Conservation (phyloP, 768 basidiomycete species). For the Boletus rufocinnamomeus region DNA sequence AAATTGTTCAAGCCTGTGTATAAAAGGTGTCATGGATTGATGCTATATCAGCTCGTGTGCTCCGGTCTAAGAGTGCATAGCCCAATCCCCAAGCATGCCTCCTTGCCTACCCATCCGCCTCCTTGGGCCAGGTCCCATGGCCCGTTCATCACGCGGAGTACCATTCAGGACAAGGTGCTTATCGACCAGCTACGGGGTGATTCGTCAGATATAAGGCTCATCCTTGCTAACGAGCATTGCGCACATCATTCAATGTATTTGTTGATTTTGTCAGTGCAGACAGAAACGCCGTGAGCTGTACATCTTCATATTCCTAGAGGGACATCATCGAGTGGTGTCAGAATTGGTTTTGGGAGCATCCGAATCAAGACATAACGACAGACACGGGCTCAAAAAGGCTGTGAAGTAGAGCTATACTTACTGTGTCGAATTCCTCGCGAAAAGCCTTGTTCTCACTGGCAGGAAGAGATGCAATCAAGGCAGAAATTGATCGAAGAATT, state of each 20-base stretch:
- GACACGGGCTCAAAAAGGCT: neutral
- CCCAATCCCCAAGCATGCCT: slow-evolving; percentile 55
- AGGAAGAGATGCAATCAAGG: slow-evolving; percentile 85
- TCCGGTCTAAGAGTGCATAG: slow-evolving; percentile 43
- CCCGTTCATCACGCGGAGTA: slow-evolving; percentile 51
- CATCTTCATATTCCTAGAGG: slow-evolving; percentile 90
- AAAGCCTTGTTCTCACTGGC: slow-evolving; percentile 83
- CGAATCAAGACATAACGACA: neutral
- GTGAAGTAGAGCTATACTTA: slow-evolving; percentile 36
- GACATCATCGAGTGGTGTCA: neutral
- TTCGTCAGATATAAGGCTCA: slow-evolving; percentile 6
- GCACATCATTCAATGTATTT: slow-evolving; percentile 84
- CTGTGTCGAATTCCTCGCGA: slow-evolving; percentile 86
- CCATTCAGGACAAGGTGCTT: slow-evolving; percentile 68
- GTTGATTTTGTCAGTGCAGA: slow-evolving; percentile 88
- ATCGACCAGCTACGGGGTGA: slow-evolving; percentile 61
- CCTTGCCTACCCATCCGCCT: slow-evolving; percentile 53
- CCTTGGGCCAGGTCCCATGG: slow-evolving; percentile 46
- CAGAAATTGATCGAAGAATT: slow-evolving; percentile 80
- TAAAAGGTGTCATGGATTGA: neutral
- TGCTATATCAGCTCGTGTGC: neutral
- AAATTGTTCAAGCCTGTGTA: neutral
- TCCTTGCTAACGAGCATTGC: slow-evolving; percentile 29
- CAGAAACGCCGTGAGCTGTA: slow-evolving; percentile 88
- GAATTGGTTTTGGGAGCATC: neutral